phyloP scores from a whole-genome alignment of 2,329 filamentous ascomycete species.

The Colletotrichum eremochloae region DNA sequence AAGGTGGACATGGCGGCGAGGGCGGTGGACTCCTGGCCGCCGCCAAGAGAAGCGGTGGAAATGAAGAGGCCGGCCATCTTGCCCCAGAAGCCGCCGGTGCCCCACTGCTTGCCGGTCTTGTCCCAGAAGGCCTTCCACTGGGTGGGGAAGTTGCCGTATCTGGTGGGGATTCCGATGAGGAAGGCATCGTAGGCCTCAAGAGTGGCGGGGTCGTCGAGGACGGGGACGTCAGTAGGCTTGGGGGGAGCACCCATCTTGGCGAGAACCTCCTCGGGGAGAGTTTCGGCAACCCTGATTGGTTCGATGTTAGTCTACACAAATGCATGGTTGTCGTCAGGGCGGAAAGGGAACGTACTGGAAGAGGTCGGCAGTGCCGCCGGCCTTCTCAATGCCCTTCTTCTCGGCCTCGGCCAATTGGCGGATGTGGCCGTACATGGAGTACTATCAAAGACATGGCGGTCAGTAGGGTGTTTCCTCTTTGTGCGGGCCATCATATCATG shows the following conservation, averaged over 20 bases:
- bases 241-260: constrained; percentile 90
- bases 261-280: constrained; percentile 85
- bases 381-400: constrained; percentile 88
- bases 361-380: constrained; percentile 84
- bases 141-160: constrained; percentile 96
- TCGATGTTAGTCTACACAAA: constrained; percentile 16
- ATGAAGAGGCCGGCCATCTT: constrained; percentile 95
- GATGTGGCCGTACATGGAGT: constrained; percentile 96
- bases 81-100: constrained; percentile 80
- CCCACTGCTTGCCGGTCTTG: constrained; percentile 88
- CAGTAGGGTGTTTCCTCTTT: constrained; percentile 11
- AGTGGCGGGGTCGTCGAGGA: constrained; percentile 68
- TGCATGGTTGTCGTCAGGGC: background rate
- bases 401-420: constrained; percentile 87
- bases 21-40: constrained; percentile 92
- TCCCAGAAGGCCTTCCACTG: constrained; percentile 98
- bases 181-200: constrained; percentile 85
- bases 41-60: constrained; percentile 85
- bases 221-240: constrained; percentile 76
- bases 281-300: constrained; percentile 78
- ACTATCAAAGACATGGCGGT: constrained; percentile 64
- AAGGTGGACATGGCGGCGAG: constrained; percentile 87
- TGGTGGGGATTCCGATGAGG: constrained; percentile 93
- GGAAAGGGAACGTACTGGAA: constrained; percentile 73
- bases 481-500: constrained; percentile 18